These are phyloP conservation scores for Fusarium sublunatum DNA, from an alignment of 2,329 filamentous ascomycete species.

Conservation along the genomic window DNA sequence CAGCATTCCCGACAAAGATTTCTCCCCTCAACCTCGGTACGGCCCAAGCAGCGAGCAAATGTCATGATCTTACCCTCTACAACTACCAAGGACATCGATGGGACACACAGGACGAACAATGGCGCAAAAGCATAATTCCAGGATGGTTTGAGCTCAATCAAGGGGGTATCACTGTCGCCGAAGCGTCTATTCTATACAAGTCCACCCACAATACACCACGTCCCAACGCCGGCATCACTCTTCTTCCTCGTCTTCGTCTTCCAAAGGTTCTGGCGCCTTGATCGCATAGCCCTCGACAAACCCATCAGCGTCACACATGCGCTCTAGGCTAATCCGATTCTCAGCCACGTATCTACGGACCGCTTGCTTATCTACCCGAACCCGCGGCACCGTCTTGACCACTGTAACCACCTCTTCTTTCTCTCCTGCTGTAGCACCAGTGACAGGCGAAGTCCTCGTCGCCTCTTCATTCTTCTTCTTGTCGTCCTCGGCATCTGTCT, in stretches of 20 bases:
- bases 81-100: not conserved
- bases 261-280: constrained; percentile 52
- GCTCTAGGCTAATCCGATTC: constrained; percentile 71
- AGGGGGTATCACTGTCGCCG: constrained; percentile 42
- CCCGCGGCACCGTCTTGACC: constrained; percentile 55
- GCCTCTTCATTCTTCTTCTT: constrained; percentile 41
- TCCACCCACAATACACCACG: constrained; percentile 6
- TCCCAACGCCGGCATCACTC: constrained; percentile 23
- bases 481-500: constrained; percentile 34
- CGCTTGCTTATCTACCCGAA: constrained; percentile 64
- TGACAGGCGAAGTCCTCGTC: constrained; percentile 7
- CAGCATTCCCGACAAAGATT: not conserved
- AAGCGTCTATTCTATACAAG: constrained; percentile 28
- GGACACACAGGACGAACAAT: not conserved
- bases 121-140: not conserved
- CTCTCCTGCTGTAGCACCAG: constrained; percentile 23
- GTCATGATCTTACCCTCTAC: no score
- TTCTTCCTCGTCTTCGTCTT: constrained; percentile 49
- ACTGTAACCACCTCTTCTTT: constrained; percentile 47
- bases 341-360: constrained; percentile 74
- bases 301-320: constrained; percentile 77
- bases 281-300: constrained; percentile 77
- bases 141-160: constrained; percentile 17
- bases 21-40: constrained; percentile 24
- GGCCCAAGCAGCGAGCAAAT: not conserved